Percentiles rank a stretch among this genome's conserved stretches.
Evolutionary conservation across 768 basidiomycete species (phyloP).

Genomic region (Holtermanniella nyarrowii): DNA sequence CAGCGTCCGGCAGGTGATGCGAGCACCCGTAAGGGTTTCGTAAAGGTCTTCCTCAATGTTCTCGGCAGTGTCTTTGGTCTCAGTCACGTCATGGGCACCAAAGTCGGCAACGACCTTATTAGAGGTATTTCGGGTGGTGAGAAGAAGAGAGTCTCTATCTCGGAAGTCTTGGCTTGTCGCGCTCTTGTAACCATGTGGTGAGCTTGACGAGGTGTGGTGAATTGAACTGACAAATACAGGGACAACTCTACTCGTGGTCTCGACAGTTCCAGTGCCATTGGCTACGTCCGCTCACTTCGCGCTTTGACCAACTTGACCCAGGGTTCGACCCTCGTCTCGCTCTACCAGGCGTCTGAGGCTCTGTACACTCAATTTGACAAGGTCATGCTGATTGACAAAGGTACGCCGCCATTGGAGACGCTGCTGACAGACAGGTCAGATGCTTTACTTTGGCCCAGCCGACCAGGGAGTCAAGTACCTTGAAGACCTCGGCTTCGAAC

Average conservation of each 20-base stretch:
- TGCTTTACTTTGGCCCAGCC: no score
- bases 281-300: constrained; percentile 25
- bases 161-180: constrained; percentile 29
- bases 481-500: constrained; percentile 33
- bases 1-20: constrained; percentile 3
- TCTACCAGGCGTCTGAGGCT: constrained; percentile 32
- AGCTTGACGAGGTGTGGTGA: background rate
- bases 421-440: no score
- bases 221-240: constrained; percentile 10
- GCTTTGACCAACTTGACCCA: constrained; percentile 23
- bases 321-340: constrained; percentile 29
- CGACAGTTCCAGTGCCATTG: constrained; percentile 31
- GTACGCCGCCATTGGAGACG: no score
- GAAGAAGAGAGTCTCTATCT: constrained; percentile 38
- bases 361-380: constrained; percentile 44
- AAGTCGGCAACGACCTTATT: constrained; percentile 41
- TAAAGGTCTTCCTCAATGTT: constrained; percentile 41
- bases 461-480: constrained; percentile 43
- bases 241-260: constrained; percentile 36
- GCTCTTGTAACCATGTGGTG: background rate
- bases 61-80: constrained; percentile 34
- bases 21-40: constrained; percentile 25
- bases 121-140: constrained; percentile 42
- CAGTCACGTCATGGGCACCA: constrained; percentile 29
- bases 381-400: constrained; percentile 46